Conservation (phyloP, 345 rosid genomes). For the Luvunga scandens region DNA sequence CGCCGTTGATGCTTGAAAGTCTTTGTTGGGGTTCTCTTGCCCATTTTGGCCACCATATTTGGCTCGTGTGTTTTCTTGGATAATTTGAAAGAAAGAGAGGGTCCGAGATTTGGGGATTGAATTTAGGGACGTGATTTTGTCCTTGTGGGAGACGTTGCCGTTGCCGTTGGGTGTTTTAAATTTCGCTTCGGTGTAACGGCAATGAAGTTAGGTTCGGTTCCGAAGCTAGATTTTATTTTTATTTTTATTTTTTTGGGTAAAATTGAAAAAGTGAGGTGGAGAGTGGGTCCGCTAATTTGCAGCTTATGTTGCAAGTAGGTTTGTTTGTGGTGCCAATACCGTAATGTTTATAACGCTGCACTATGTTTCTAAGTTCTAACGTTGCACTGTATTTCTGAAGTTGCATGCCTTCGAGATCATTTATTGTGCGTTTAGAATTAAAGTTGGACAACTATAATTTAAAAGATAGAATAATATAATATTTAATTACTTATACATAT, state of each 20-base stretch:
- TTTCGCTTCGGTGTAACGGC: conserved; percentile 75
- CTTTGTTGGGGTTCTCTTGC: conserved; percentile 40
- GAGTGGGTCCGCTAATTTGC: too few relatives aligned
- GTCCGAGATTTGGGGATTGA: conserved; percentile 9
- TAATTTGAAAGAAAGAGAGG: conserved; percentile 5
- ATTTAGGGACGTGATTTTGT: conserved; percentile 2
- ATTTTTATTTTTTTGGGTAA: neutral
- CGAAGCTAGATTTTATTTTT: conserved; percentile 26
- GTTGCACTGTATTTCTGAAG: too few relatives aligned
- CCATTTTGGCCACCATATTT: conserved; percentile 58
- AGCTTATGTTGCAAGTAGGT: too few relatives aligned
- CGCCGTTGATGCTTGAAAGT: conserved; percentile 39
- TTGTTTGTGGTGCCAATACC: too few relatives aligned
- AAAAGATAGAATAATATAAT: too few relatives aligned
- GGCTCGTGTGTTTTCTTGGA: neutral
- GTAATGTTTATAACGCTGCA: too few relatives aligned
- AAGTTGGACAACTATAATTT: too few relatives aligned
- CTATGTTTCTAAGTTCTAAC: too few relatives aligned
- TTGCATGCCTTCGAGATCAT: too few relatives aligned
- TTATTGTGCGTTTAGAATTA: too few relatives aligned
- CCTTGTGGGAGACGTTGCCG: neutral
- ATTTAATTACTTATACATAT: too few relatives aligned
- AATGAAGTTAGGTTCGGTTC: conserved; percentile 48
- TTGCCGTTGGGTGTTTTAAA: conserved; percentile 32
- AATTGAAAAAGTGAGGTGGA: neutral